Base-by-base conservation (phyloP, 768 basidiomycete genomes). In the Neoboletus brunneissimus region DNA sequence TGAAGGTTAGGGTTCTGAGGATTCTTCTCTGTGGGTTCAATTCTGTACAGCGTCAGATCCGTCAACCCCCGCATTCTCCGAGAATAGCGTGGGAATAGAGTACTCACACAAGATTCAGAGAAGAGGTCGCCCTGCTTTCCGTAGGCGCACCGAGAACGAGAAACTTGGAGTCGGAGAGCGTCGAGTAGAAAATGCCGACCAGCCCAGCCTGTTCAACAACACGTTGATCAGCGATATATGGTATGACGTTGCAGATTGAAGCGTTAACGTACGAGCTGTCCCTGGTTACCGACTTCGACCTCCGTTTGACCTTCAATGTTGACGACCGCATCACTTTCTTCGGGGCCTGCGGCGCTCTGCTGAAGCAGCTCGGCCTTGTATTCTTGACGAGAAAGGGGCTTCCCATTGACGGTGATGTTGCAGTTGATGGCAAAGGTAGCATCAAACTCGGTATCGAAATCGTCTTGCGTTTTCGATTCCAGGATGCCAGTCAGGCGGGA, bases 381-480 rank as follows among this genome's bases (percentile, higher is more conserved):
- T 23, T 73, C 69, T 0, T 72, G 72, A 23, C 76, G 76, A 25
- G 75, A 69, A 35, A 76, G 27, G 15, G 65, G 31, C 25, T 69
- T 65, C 18, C 77, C 79, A 57, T 82, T 82, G 53, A 81, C 64
- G 4, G 67, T 72, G 53, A 81, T 66, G 1, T 57, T 64, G 29
- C 69, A 73, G 16, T 76, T 23, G 37, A 65, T 31, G 8, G 76
- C 71, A 55, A 82, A 64, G 56, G 78, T 77, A 2, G 55, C 64
- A 35, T 81, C 73, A 65, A 81, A 78, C 0, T 75, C 72, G 20
- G 56, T 32, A 46, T 73, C 55, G 55, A 80, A 78, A 18, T 65
- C 71, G 0, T 56, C 54, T 23, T 64, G 41, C 5, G 69, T 76
- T 34, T 75, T 76, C 6, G 79, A 75, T 54, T 71, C 57, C 57